Base-by-base conservation (phyloP, 2,329 filamentous ascomycete genomes). In the Trichoderma cornu-damae region DNA sequence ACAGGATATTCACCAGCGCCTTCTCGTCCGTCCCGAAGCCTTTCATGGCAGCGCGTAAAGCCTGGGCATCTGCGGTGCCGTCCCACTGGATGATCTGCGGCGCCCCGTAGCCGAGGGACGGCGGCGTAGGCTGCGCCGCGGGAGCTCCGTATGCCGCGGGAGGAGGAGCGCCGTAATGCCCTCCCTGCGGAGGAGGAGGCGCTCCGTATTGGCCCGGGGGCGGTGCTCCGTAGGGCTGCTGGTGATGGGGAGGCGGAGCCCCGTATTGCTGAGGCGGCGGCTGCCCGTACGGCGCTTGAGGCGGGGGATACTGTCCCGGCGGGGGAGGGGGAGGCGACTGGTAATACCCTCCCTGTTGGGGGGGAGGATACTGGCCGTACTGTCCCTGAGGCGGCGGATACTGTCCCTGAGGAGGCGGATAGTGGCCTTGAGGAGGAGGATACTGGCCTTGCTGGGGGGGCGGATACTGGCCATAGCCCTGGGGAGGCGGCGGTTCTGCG, bases 1-100 rank as follows among this genome's bases (percentile, higher is more conserved):
- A 75, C 7, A 97, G 76, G 3, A 86, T 75, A 2, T 77, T 75
- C 61, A 96, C 92, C 14, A 97, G 75, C 0, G 81, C 72, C 66
- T 85, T 87, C 70, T 96, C 92, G 66, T 97, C 85, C 0, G 92
- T 96, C 32, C 92, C 93, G 61, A 96, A 89, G 0, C 91, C 91
- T 72, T 96, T 96, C 90, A 96, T 96, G 2, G 93, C 90, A 64
- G 81, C 81, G 53, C 90, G 84, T 20, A 96, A 76, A 3, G 78
- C 82, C 58, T 90, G 82, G 0, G 90, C 88, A 64, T 94, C 85
- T 11, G 77, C 74, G 3, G 75, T 79, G 47, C 84, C 86, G 62
- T 96, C 85, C 78, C 80, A 86, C 28, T 82, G 78, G 42, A 89
- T 87, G 44, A 82, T 76, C 66, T 89, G 87, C 11, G 84, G 82